Conservation (phyloP, 495 filamentous ascomycete species). For the Rhizodiscina lignyota region DNA sequence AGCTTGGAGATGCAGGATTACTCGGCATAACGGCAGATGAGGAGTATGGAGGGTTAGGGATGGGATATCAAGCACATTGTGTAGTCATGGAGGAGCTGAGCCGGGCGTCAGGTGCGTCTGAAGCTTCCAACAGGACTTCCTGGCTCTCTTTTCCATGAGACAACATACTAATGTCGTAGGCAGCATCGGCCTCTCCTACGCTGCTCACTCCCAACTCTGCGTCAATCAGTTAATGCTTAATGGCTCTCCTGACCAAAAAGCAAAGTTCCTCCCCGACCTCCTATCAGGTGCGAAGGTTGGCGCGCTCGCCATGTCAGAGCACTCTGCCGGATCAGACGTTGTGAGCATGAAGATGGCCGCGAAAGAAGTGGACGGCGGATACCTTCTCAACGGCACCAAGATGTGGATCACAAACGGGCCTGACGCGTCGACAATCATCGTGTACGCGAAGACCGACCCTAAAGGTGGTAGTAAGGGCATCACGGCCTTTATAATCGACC, state of each 20-base stretch:
- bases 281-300: conserved; percentile 72
- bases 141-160: no score
- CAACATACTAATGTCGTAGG: conserved; percentile 33
- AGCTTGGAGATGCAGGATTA: conserved; percentile 79
- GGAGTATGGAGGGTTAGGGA: conserved; percentile 72
- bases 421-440: conserved; percentile 74
- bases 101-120: conserved; percentile 38
- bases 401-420: conserved; percentile 99
- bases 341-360: conserved; percentile 88
- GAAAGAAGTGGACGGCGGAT: conserved; percentile 68
- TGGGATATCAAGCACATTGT: conserved; percentile 97
- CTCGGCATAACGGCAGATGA: conserved; percentile 91
- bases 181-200: conserved; percentile 83
- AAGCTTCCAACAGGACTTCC: background rate
- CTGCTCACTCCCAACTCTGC: conserved; percentile 91
- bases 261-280: conserved; percentile 60
- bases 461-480: conserved; percentile 75
- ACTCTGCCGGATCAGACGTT: conserved; percentile 80
- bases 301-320: conserved; percentile 90
- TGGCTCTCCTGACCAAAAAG: conserved; percentile 63
- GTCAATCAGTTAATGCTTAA: conserved; percentile 94
- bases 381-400: conserved; percentile 76
- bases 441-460: conserved; percentile 90
- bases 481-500: conserved; percentile 83
- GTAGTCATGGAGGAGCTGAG: conserved; percentile 86